phyloP scores from a whole-genome alignment of 768 basidiomycete genomes.

The Collybiopsis luxurians region DNA sequence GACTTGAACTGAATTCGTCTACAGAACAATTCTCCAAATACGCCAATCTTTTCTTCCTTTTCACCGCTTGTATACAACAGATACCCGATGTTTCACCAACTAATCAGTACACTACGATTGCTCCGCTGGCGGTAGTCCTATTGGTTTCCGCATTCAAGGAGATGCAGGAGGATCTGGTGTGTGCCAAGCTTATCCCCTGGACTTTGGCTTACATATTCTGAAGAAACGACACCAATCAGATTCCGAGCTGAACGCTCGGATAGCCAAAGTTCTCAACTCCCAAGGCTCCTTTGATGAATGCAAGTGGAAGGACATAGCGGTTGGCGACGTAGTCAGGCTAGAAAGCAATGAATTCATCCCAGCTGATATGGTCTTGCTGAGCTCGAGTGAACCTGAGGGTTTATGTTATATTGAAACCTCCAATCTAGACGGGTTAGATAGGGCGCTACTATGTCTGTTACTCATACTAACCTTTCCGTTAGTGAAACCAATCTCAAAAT shows the following conservation, averaged over 20 bases:
- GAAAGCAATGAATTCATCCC: conserved; percentile 95
- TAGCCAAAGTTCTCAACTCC: conserved; percentile 68
- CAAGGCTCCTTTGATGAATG: conserved; percentile 64
- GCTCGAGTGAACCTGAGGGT: conserved; percentile 94
- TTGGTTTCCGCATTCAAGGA: conserved; percentile 96
- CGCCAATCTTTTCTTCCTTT: conserved; percentile 97
- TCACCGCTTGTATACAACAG: conserved; percentile 96
- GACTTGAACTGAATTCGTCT: conserved; percentile 8
- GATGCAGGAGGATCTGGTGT: conserved; percentile 86
- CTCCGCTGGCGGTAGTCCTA: conserved; percentile 82
- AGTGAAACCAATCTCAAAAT: conserved; percentile 99
- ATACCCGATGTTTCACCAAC: conserved; percentile 98
- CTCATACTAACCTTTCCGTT: conserved; percentile 7
- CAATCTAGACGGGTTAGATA: conserved; percentile 87
- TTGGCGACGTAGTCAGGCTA: conserved; percentile 90
- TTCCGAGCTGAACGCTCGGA: conserved; percentile 82
- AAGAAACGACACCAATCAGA: conserved; percentile 98
- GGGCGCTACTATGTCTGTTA: neutral
- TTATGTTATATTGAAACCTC: conserved; percentile 97
- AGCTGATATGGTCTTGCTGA: conserved; percentile 85
- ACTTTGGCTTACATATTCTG: conserved; percentile 10
- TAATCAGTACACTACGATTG: conserved; percentile 92
- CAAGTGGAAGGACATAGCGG: conserved; percentile 87
- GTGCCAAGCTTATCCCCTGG: conserved; percentile 20
- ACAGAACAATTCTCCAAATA: conserved; percentile 98